Conservation (phyloP, 1,284 basidiomycete genomes). For the Malassezia caprae region DNA sequence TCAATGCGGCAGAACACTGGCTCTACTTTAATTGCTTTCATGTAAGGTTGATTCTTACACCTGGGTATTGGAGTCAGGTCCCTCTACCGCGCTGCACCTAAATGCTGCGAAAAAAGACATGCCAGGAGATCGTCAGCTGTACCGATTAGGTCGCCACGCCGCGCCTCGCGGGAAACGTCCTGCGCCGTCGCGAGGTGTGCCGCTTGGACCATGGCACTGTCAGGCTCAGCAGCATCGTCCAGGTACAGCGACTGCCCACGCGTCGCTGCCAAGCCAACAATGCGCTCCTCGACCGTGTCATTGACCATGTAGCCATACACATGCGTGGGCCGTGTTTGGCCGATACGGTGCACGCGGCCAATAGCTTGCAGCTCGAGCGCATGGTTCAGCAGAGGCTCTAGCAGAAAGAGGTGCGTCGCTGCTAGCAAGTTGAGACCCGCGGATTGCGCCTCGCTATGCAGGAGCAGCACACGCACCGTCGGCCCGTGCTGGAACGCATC, state of each 20-base stretch:
- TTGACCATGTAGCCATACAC: constrained; percentile 37
- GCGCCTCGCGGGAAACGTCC: constrained; percentile 10
- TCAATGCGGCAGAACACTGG: too few species aligned
- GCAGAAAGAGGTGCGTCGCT: constrained; percentile 35
- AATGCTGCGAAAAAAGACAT: constrained; percentile 27
- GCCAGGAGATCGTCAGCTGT: constrained; percentile 27
- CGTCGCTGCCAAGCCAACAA: constrained; percentile 25
- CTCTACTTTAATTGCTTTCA: too few species aligned
- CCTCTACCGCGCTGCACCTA: neutral
- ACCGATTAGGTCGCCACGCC: constrained; percentile 27
- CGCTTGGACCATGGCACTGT: constrained; percentile 15
- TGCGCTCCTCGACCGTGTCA: constrained; percentile 39
- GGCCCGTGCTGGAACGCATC: constrained; percentile 27
- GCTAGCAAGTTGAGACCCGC: constrained; percentile 37
- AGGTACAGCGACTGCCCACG: constrained; percentile 32
- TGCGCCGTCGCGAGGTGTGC: constrained; percentile 17
- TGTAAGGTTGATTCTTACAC: too few species aligned
- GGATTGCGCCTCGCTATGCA: constrained; percentile 43
- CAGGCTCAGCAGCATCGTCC: constrained; percentile 5
- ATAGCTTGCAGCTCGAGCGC: constrained; percentile 40
- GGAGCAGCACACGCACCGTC: constrained; percentile 27
- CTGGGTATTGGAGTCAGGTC: too few species aligned
- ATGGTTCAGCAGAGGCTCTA: constrained; percentile 42
- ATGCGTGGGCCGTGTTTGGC: constrained; percentile 32
- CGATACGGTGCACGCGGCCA: constrained; percentile 41